Evolutionary conservation across 2,329 filamentous ascomycete species (phyloP), one percentile per base, ranked within the genome.

Genomic region (Claviceps lovelessii): DNA sequence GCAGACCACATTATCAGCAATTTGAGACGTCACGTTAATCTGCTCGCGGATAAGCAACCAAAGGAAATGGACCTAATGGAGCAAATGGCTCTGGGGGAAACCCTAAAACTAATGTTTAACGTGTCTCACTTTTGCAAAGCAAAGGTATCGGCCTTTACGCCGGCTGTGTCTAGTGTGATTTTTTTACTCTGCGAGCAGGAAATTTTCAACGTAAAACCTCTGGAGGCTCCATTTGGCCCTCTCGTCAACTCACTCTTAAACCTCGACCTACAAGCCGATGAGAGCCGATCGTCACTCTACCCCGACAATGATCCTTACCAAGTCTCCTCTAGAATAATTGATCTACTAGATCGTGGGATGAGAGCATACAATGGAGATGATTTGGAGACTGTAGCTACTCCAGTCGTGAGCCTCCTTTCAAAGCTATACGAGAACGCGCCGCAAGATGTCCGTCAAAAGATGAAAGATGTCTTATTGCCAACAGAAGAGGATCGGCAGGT

Each of bases 31-130:
- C 90, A 96, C 70, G 80, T 80, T 6, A 79, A 76, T 53, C 61
- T 69, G 4, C 54, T 68, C 9, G 58, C 63, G 19, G 57, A 58
- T 23, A 63, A 65, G n/a, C 61, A 63, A 49, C 70, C 68, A 49
- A 59, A 64, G 29, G 65, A 62, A 11, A 60, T 60, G 13, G 72
- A 80, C 46, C 77, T 79, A 0, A 86, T 90, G 77, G 82, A 86
- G 59, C 82, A 86, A 56, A 82, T 91, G 80, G 89, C 90, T 0
- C 75, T 97, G 42, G 77, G 76, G 9, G 91, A 97, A 68, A 91
- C 86, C 0, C 73, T 93, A 51, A 96, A 95, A 64, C 76, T 97
- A 45, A 72, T 95, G 52, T 97, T 94, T 75, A 96, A 96, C 68
- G 76, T 95, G 53, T 86, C 86, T 1, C 84, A 90, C 62, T 83